Base-by-base conservation (phyloP, 352 stramenopile species). In the Phytophthora agathidicida region DNA sequence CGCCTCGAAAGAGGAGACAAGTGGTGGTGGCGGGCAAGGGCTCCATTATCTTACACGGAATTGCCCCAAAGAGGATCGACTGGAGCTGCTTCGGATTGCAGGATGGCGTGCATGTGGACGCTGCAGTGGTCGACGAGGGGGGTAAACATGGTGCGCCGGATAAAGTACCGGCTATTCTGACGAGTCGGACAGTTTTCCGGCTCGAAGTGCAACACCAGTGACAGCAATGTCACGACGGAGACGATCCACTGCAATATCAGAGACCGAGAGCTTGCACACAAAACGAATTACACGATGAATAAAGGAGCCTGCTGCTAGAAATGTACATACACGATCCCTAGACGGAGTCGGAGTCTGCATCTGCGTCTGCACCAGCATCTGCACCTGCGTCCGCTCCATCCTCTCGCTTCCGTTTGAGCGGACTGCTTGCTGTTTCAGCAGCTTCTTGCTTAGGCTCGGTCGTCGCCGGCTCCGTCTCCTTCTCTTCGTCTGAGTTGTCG, bases 371-470 rank as follows among this genome's bases (percentile, higher is more conserved):
- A n/a, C 63, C 62, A 41, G 19, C 47, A 43, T 54, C 38, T 11
- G 17, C 36, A n/a, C 35, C n/a, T 36, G 19, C 47, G 39, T 54
- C 38, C 14, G 17, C 36, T 13, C 35, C 44, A 10, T 70, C 62
- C 27, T 72, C 57, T 27, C 62, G 51, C 42, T 75, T 75, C 8
- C 66, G 66, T 14, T 73, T 76, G 13, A 46, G 33, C 17, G 52
- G 48, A 14, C 57, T 68, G 23, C 10, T 62, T 11, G 30, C n/a
- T 28, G 24, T n/a, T 8, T 60, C 59, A 11, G 36, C 7, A 16
- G 37, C 43, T 36, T 72, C 32, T n/a, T 46, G 27, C n/a, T 66
- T 50, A 0, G 47, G 20, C 35, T 59, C 47, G 0, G 46, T 28
- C 14, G 24, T n/a, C 8, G 44, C 19, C 10, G 48, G 13, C 11